A percentile compares a stretch with the other conserved stretches of the same genome.
Conservation (phyloP, 2,329 filamentous ascomycete genomes). For the Macrophomina pseudophaseolina region DNA sequence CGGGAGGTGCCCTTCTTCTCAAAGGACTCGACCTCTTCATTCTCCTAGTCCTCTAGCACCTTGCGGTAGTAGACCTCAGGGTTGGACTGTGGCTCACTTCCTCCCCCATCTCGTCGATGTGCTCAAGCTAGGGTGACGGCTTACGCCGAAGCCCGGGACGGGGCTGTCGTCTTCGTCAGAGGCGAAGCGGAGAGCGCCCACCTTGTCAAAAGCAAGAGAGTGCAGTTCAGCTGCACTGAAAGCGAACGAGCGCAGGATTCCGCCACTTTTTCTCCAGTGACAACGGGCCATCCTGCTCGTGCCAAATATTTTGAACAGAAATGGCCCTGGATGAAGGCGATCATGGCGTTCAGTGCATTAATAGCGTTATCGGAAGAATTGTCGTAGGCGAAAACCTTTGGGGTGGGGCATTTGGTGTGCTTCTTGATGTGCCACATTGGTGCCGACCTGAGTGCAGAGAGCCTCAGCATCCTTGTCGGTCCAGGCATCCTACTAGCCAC, state of each 20-base stretch:
- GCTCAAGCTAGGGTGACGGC: neutral
- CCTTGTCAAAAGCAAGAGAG: slow-evolving; percentile 28
- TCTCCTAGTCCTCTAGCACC: slow-evolving; percentile 15
- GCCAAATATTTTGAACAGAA: neutral
- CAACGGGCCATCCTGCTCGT: neutral
- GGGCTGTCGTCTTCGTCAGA: slow-evolving; percentile 7
- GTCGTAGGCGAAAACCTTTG: slow-evolving; percentile 6
- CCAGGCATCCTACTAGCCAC: slow-evolving; percentile 7
- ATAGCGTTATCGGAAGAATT: slow-evolving; percentile 24
- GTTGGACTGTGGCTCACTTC: neutral
- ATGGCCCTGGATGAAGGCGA: neutral
- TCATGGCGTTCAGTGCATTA: slow-evolving; percentile 8
- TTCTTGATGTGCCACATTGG: slow-evolving; percentile 19
- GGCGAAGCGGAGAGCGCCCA: slow-evolving; percentile 28
- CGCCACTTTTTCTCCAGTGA: slow-evolving; percentile 26
- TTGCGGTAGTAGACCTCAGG: neutral
- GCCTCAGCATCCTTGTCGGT: neutral
- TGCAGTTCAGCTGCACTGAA: slow-evolving; percentile 27
- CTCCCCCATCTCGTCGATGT: neutral
- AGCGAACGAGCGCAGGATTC: slow-evolving; percentile 31
- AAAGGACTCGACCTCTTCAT: neutral
- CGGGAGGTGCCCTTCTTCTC: neutral
- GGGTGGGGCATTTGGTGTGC: slow-evolving; percentile 11
- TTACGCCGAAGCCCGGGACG: slow-evolving; percentile 13
- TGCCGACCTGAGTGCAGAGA: slow-evolving; percentile 1